Percentiles rank a stretch among this genome's conserved stretches.
These are phyloP conservation scores for Wilhelminamyces savonicus DNA, from an alignment of 805 yeast genomes.

Conservation along the genomic window DNA sequence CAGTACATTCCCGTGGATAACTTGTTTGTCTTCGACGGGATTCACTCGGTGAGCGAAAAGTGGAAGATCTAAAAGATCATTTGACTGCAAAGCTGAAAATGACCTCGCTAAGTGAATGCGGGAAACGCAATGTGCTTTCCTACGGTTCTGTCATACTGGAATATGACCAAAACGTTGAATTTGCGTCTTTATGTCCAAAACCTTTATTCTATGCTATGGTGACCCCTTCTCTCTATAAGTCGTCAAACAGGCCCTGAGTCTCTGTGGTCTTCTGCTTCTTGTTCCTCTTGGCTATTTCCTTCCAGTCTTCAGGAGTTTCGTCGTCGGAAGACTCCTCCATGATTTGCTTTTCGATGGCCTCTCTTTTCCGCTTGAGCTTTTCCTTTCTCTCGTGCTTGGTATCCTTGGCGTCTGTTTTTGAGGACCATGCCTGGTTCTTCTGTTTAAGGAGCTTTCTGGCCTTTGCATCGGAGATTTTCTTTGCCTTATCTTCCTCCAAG, in stretches of 20 bases:
- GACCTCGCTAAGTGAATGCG: no score
- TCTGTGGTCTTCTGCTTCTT: slow-evolving; percentile 48
- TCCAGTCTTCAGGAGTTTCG: slow-evolving; percentile 75
- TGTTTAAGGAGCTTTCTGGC: slow-evolving; percentile 37
- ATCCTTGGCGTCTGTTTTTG: slow-evolving; percentile 59
- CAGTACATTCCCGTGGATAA: slow-evolving; percentile 81
- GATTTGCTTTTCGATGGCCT: slow-evolving; percentile 55
- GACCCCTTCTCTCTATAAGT: slow-evolving; percentile 23
- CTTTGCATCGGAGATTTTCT: slow-evolving; percentile 34
- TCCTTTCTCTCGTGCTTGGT: slow-evolving; percentile 56
- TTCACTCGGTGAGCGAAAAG: slow-evolving; percentile 42
- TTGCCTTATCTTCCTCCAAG: slow-evolving; percentile 39
- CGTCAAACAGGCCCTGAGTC: slow-evolving; percentile 60
- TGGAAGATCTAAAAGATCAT: slow-evolving; percentile 24
- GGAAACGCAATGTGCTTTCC: no score
- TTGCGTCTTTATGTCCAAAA: no score
- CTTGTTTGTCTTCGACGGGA: slow-evolving; percentile 67
- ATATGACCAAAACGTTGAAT: no score
- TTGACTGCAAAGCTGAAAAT: no score
- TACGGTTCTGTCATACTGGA: no score
- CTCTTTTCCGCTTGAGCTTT: slow-evolving; percentile 59
- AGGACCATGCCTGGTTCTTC: slow-evolving; percentile 75
- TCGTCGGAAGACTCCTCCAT: slow-evolving; percentile 36
- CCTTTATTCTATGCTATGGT: no score
- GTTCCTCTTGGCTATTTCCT: slow-evolving; percentile 61